Conservation (phyloP, 192 early-diverging fungal species). For the Coemansia asiatica region DNA sequence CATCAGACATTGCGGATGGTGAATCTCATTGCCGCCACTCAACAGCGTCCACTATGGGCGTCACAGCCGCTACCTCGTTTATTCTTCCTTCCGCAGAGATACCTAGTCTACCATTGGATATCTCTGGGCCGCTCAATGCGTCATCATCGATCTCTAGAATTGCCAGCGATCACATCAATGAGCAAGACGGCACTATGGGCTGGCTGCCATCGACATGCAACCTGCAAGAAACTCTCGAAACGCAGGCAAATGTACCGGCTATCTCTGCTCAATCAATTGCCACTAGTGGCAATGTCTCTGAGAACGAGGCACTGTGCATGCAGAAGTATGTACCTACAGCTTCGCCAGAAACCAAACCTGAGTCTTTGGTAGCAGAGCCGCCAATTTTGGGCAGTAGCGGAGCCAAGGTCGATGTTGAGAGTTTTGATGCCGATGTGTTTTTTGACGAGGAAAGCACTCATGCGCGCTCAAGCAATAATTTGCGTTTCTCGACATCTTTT, state of each 20-base stretch:
- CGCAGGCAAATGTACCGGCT: background rate
- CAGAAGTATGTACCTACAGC: background rate
- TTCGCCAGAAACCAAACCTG: background rate
- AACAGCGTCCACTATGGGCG: constrained; percentile 1
- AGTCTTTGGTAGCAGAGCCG: background rate
- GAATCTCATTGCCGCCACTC: background rate
- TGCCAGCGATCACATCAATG: background rate
- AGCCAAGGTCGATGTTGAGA: constrained; percentile 14
- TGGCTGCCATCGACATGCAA: constrained; percentile 35
- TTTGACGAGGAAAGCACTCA: constrained; percentile 24
- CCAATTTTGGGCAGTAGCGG: background rate
- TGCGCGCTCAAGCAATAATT: background rate
- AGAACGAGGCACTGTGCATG: background rate
- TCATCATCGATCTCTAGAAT: background rate
- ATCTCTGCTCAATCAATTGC: background rate
- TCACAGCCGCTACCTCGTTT: background rate
- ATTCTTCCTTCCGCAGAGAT: background rate
- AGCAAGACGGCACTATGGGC: constrained; percentile 10
- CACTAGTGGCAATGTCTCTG: background rate
- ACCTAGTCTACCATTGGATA: background rate
- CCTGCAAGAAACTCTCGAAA: background rate
- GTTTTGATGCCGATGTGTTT: constrained; percentile 38
- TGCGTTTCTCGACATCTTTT: background rate
- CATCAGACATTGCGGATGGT: background rate
- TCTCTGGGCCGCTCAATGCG: background rate